Evolutionary conservation across 2,329 filamentous ascomycete species (phyloP), one percentile per base, ranked within the genome.

Genomic region (Fusarium bactridioides): DNA sequence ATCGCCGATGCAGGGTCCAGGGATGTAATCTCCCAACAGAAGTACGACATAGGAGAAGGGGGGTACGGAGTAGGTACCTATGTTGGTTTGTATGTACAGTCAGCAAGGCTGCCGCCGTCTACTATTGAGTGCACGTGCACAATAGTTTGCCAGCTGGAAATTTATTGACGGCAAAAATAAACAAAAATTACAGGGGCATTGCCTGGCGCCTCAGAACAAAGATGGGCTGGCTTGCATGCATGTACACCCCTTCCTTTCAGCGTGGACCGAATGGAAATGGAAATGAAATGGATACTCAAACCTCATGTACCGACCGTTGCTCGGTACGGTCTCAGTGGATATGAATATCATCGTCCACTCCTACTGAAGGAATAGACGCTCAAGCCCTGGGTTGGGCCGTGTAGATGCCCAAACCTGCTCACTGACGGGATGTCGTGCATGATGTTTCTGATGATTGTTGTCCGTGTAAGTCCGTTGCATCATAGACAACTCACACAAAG

Each of bases 1-100:
- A 60, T 58, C 55, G 63, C 59, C 66, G 63, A 77, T 76, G 75
- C 75, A 77, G 66, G 72, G 63, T 64, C 61, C 41, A 48, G 56
- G 67, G 65, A 54, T 67, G 74, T 75, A 77, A 77, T 77, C 63
- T 77, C 75, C 75, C 75, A 77, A 77, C 75, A 77, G 74, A 74
- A 70, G 73, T 62, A 77, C 51, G 58, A 63, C 67, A 75, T 75
- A 77, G 70, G 75, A 74, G 74, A 74, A 72, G 74, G 69, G 74
- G 69, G 65, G 70, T 55, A 31, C 12, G 29, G 29, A 31, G 29
- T 31, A 31, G 12, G 29, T 31, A 27, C 8, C 1, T 29, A 67
- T 51, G 64, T 37, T 16, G 23, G 48, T 47, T 44, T 61, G 16
- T 31, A 31, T 13, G 47, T 50, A 40, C 48, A 56, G n/a, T 56